Evolutionary conservation across 148 eudicot genomes (phyloP), one percentile per base, ranked within the genome.

Genomic region (Pouteria glomerata): DNA sequence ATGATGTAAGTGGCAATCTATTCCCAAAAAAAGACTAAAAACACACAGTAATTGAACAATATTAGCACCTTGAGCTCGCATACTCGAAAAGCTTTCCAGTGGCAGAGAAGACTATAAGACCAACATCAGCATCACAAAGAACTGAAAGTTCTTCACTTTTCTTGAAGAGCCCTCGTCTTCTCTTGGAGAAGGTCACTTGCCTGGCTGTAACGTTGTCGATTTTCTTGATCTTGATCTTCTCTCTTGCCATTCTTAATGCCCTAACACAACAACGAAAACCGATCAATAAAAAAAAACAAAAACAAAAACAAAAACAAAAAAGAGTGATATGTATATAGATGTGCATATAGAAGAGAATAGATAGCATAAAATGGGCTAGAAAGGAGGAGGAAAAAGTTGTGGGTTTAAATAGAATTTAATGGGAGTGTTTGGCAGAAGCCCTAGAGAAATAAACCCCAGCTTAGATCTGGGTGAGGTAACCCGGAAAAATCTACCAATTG

Each of bases 171-270:
- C 86, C 86, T 79, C 84, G 72, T 57, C 84, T 74, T n/a, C 84
- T 78, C 79, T 82, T 82, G n/a, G n/a, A n/a, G n/a, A n/a, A 79
- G 1, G 86, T 83, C 63, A 83, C 86, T 66, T 83, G 86, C 59
- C 86, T 83, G 21, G 86, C 83, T 11, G 86, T 77, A 3, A 83
- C 35, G 57, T 77, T 83, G 47, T 83, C 86, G 56, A 83, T 83
- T 77, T 80, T 83, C 78, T 59, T 79, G 68, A 83, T 79, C 79
- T 83, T 80, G 61, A 80, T 80, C 77, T 63, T 83, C 71, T 83
- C 83, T 19, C 81, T 77, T 14, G 83, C 86, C 86, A 83, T 83
- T 26, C 21, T 51, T 18, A 11, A 16, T 16, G 19, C 23, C 24
- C 24, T n/a, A 41, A 41, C n/a, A n/a, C n/a, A n/a, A n/a, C n/a